Evolutionary conservation across 164 flowering plant genomes (phyloP).

Genomic region (Brasenia schreberi): DNA sequence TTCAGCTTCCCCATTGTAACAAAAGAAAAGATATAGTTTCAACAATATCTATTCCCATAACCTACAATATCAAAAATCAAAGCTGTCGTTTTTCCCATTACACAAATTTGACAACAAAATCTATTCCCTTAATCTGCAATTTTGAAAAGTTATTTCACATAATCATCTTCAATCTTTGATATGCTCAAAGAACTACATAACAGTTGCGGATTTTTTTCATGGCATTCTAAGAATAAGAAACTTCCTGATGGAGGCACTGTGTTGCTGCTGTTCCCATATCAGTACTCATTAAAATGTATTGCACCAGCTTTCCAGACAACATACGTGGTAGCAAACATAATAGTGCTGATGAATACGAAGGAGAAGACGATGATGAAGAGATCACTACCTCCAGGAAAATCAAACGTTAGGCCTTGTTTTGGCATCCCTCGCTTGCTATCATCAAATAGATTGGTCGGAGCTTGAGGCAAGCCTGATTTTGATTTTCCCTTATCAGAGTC

Average conservation of each 20-base stretch:
- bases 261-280: background rate
- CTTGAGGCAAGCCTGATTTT: slow-evolving; percentile 79
- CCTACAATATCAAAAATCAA: background rate
- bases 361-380: slow-evolving; percentile 52
- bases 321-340: slow-evolving; percentile 81
- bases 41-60: background rate
- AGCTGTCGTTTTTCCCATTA: background rate
- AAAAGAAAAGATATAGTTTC: too few species aligned
- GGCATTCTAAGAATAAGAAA: background rate
- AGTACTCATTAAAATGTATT: slow-evolving; percentile 76
- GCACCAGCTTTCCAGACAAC: slow-evolving; percentile 95
- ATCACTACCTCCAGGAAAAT: slow-evolving; percentile 75
- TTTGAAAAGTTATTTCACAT: background rate
- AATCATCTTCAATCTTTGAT: too few species aligned
- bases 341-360: slow-evolving; percentile 57
- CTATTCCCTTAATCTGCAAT: background rate
- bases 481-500: slow-evolving; percentile 67
- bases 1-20: too few species aligned
- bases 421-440: slow-evolving; percentile 87
- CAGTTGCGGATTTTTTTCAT: background rate
- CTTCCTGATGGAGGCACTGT: background rate
- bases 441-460: slow-evolving; percentile 75
- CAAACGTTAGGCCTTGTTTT: slow-evolving; percentile 55
- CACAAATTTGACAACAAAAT: background rate
- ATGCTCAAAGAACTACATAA: too few species aligned